Percentiles rank a stretch among this genome's conserved stretches.
Conservation (phyloP, 495 filamentous ascomycete genomes). For the Halenospora varia region DNA sequence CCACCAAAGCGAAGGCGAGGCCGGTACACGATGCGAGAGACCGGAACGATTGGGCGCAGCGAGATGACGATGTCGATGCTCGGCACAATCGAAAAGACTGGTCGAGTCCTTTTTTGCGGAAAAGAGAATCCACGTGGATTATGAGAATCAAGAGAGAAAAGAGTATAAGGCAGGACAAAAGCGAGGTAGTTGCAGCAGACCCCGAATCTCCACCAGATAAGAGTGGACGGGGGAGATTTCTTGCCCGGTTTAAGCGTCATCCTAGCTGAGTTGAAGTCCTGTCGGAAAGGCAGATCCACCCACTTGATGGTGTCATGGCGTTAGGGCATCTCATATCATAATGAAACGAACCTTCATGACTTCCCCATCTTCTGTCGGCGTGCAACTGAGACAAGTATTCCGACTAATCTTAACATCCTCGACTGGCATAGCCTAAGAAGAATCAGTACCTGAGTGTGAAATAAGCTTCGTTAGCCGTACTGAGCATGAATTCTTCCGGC, state of each 20-base stretch:
- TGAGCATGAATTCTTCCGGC: too few species aligned
- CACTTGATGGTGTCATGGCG: too few species aligned
- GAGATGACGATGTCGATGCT: conserved; percentile 8
- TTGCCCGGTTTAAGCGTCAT: conserved; percentile 20
- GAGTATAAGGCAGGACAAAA: conserved; percentile 2
- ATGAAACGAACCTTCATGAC: neutral
- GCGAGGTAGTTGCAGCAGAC: conserved; percentile 6
- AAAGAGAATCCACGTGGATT: conserved; percentile 17
- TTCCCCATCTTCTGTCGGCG: too few species aligned
- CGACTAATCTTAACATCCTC: too few species aligned
- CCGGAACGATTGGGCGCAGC: conserved; percentile 23
- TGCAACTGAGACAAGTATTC: too few species aligned
- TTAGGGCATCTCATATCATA: neutral
- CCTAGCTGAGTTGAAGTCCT: conserved; percentile 17
- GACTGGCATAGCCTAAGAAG: too few species aligned
- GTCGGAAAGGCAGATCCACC: too few species aligned
- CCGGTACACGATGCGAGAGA: conserved; percentile 9
- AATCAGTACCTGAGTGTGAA: too few species aligned
- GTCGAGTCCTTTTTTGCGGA: conserved; percentile 14
- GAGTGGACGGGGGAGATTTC: conserved; percentile 10
- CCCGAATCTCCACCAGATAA: conserved; percentile 11
- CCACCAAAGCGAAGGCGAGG: neutral
- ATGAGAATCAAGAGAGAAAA: conserved; percentile 10
- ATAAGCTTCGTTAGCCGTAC: neutral
- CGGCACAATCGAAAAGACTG: conserved; percentile 6